Conservation (phyloP, 2,329 filamentous ascomycete species). For the Metarhizium humberi region DNA sequence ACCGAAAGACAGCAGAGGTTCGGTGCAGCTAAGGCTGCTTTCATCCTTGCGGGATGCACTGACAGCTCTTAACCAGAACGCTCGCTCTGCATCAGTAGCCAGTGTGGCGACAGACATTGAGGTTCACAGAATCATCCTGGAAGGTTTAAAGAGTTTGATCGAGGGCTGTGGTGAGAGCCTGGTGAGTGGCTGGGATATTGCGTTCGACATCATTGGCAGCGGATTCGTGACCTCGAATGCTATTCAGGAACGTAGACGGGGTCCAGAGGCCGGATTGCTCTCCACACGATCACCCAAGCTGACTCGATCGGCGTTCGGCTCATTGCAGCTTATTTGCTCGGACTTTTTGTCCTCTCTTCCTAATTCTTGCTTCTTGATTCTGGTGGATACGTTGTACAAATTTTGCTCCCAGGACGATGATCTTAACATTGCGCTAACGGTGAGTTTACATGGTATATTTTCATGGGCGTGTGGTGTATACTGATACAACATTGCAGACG, state of each 20-base stretch:
- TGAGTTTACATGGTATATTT: constrained; percentile 28
- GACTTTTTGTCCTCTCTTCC: constrained; percentile 76
- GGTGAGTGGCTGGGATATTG: constrained; percentile 72
- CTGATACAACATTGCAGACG: constrained; percentile 39
- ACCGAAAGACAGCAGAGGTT: constrained; percentile 38
- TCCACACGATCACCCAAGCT: constrained; percentile 60
- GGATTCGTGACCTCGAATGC: constrained; percentile 52
- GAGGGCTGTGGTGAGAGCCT: constrained; percentile 84
- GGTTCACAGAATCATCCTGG: constrained; percentile 70
- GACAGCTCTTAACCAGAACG: constrained; percentile 38
- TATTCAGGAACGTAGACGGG: constrained; percentile 22
- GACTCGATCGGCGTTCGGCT: constrained; percentile 79
- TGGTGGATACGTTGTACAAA: constrained; percentile 80
- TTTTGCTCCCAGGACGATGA: constrained; percentile 89
- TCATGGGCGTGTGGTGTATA: background rate
- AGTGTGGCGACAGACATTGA: constrained; percentile 60
- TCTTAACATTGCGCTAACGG: constrained; percentile 88
- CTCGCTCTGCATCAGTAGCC: constrained; percentile 44
- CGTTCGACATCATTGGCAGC: constrained; percentile 76
- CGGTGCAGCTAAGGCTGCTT: constrained; percentile 65
- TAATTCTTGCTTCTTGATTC: constrained; percentile 60
- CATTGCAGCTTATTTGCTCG: constrained; percentile 85
- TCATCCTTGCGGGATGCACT: constrained; percentile 56
- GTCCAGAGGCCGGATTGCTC: constrained; percentile 23
- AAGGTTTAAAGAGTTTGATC: constrained; percentile 71